phyloP scores from a whole-genome alignment of 2,329 filamentous ascomycete genomes.

The Alternaria arborescens region DNA sequence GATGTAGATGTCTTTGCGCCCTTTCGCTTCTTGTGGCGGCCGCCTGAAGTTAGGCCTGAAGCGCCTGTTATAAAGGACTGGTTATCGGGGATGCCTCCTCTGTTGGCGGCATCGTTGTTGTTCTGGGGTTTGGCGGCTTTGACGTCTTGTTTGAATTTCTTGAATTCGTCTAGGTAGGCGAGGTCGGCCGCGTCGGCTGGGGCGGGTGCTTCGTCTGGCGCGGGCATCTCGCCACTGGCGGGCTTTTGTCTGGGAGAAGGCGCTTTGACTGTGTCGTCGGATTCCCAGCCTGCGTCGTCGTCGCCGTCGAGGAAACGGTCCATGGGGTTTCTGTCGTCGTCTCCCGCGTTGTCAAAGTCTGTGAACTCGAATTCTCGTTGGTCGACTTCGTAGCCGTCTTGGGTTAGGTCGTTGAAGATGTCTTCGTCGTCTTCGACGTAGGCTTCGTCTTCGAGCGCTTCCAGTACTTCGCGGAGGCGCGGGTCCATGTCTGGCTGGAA shows the following conservation, averaged over 20 bases:
- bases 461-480: conserved; percentile 84
- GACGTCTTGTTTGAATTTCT: conserved; percentile 87
- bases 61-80: conserved; percentile 76
- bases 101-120: conserved; percentile 3
- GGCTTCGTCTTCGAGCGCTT: conserved; percentile 93
- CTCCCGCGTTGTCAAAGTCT: conserved; percentile 41
- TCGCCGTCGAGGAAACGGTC: conserved; percentile 59
- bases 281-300: conserved; percentile 91
- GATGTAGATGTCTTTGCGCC: conserved; percentile 89
- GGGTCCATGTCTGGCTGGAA: conserved; percentile 99
- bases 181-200: conserved; percentile 64
- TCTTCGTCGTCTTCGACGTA: conserved; percentile 89
- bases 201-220: conserved; percentile 44
- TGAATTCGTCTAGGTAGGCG: conserved; percentile 91
- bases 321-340: conserved; percentile 42
- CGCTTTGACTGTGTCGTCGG: conserved; percentile 85
- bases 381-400: conserved; percentile 77
- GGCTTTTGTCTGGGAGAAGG: conserved; percentile 21
- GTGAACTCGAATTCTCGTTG: conserved; percentile 78
- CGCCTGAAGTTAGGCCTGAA: conserved; percentile 73
- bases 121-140: conserved; percentile 55
- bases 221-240: conserved; percentile 47
- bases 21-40: conserved; percentile 91
- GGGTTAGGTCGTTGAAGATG: conserved; percentile 77
- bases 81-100: conserved; percentile 60